Percentiles rank a stretch among this genome's conserved stretches.
Conservation (phyloP, 331 rosid species). For the Quercus lobata region DNA sequence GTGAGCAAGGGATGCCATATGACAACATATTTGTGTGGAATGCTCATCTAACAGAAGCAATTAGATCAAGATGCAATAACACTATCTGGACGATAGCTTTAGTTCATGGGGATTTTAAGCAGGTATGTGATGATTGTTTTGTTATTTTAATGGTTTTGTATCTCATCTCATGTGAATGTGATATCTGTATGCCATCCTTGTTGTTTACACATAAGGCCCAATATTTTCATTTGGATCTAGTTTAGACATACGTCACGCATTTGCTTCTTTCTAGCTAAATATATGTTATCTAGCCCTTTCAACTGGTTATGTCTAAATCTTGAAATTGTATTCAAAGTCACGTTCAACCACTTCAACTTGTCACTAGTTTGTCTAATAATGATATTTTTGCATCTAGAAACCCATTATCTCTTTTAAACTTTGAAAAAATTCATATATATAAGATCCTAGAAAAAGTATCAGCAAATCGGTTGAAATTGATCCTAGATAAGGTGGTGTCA, state of each 20-base stretch:
- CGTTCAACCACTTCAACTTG: background rate
- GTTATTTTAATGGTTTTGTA: background rate
- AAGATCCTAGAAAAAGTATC: no score
- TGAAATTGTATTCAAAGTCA: background rate
- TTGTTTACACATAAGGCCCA: constrained; percentile 6
- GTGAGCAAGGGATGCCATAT: constrained; percentile 65
- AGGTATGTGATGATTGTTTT: constrained; percentile 39
- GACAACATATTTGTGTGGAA: constrained; percentile 96
- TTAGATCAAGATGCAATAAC: constrained; percentile 86
- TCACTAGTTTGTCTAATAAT: background rate
- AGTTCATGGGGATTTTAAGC: constrained; percentile 96
- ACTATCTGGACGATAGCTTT: constrained; percentile 95
- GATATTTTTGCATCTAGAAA: background rate
- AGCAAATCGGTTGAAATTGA: no score
- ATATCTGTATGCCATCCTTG: constrained; percentile 2
- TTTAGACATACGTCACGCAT: background rate
- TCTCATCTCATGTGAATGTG: background rate
- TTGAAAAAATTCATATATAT: no score
- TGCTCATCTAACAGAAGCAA: constrained; percentile 79
- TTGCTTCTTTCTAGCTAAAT: background rate
- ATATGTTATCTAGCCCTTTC: background rate
- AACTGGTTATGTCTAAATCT: background rate
- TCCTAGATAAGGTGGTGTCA: no score
- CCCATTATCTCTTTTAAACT: no score
- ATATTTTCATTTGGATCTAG: background rate